Conservation (phyloP, 768 basidiomycete species). For the Mycena chlorophos region DNA sequence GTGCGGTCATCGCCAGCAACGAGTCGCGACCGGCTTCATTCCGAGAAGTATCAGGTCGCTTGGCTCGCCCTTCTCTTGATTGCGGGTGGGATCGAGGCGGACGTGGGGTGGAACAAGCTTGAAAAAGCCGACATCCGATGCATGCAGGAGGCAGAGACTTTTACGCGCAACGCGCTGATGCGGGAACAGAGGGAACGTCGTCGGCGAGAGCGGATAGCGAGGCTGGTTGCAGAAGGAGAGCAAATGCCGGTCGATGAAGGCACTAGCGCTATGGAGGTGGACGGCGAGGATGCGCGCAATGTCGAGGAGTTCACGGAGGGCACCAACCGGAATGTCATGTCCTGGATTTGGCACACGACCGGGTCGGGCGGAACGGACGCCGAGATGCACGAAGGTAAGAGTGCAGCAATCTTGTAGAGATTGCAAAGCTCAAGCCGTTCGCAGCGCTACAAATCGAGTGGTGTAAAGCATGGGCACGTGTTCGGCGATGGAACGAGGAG, state of each 20-base stretch:
- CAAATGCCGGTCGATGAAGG: no score
- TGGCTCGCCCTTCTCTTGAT: not conserved
- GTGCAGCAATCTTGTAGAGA: no score
- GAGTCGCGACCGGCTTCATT: not conserved
- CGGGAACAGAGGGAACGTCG: no score
- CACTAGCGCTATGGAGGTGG: not conserved
- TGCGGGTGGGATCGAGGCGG: not conserved
- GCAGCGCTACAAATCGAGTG: not conserved
- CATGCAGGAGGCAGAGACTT: not conserved
- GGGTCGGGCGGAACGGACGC: not conserved
- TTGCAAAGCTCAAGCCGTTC: not conserved
- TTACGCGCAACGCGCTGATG: no score
- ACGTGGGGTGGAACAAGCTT: not conserved
- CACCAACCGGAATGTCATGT: not conserved
- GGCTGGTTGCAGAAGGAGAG: no score
- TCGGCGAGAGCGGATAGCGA: no score
- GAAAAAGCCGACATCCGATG: not conserved
- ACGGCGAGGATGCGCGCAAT: not conserved
- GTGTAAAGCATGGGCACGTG: constrained; percentile 2
- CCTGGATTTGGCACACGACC: not conserved
- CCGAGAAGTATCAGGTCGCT: no score
- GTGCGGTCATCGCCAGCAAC: not conserved
- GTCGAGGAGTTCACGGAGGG: no score
- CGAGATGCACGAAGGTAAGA: no score
- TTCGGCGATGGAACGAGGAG: constrained; percentile 15